phyloP scores from a whole-genome alignment of 176 grass and related monocot genomes.

The Carex pumila region DNA sequence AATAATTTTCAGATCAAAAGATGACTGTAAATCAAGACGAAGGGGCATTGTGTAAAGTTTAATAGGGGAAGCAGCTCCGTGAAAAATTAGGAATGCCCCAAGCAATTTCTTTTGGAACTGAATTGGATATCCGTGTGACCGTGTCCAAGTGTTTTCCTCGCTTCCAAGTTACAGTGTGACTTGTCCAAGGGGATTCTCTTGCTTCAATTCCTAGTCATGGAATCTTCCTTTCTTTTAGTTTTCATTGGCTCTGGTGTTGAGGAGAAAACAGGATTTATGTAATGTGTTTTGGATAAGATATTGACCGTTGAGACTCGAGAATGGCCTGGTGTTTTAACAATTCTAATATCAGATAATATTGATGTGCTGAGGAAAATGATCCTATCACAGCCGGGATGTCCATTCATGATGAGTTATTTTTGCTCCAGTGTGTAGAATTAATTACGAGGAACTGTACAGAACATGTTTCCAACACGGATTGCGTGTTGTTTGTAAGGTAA shows the following conservation, averaged over 20 bases:
- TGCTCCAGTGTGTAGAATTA: background rate
- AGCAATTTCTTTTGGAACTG: background rate
- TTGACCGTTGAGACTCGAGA: background rate
- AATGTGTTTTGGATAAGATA: background rate
- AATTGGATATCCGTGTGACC: background rate
- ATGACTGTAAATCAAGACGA: no score
- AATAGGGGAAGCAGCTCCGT: no score
- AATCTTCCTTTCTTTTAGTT: background rate
- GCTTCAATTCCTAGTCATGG: background rate
- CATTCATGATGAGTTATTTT: background rate
- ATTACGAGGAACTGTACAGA: background rate
- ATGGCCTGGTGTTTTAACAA: background rate
- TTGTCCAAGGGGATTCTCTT: slow-evolving; percentile 7
- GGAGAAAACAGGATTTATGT: background rate
- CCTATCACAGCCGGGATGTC: background rate
- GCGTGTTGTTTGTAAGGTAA: background rate
- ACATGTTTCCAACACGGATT: background rate
- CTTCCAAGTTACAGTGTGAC: slow-evolving; percentile 1
- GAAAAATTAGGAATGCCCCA: background rate
- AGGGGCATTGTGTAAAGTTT: no score
- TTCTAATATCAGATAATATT: background rate
- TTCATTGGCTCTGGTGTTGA: no score
- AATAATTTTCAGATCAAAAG: no score
- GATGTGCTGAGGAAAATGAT: background rate
- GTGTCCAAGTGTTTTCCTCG: background rate